Conservation (phyloP, 2,329 filamentous ascomycete species). For the Fusarium verrucosum region DNA sequence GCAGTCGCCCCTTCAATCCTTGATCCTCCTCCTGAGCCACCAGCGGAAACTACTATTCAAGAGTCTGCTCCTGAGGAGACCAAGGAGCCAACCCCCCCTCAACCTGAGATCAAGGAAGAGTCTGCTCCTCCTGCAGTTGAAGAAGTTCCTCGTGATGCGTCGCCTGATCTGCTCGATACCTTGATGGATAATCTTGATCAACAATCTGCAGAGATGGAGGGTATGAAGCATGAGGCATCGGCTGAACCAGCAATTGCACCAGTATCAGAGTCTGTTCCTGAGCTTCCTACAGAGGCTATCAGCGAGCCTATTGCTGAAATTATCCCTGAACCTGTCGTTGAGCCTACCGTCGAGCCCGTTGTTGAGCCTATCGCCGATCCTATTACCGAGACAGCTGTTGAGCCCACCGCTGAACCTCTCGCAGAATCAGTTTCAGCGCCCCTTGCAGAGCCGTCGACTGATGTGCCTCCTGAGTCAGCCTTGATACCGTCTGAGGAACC, state of each 20-base stretch:
- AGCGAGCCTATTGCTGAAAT: not conserved
- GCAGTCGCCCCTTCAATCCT: constrained; percentile 38
- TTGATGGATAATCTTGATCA: constrained; percentile 57
- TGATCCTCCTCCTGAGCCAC: constrained; percentile 22
- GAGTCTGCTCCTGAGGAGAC: constrained; percentile 27
- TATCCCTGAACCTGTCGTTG: not conserved
- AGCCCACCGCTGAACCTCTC: not conserved
- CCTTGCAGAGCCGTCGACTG: not conserved
- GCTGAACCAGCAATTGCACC: not conserved
- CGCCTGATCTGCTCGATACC: constrained; percentile 56
- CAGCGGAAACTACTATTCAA: constrained; percentile 30
- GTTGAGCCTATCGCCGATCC: not conserved
- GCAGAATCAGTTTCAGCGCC: not conserved
- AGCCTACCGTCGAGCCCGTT: not conserved
- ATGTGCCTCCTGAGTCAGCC: constrained; percentile 11
- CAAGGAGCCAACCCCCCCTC: constrained; percentile 34
- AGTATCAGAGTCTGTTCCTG: constrained; percentile 1
- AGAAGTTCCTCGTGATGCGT: not conserved
- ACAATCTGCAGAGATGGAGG: constrained; percentile 42
- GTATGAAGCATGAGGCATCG: not conserved
- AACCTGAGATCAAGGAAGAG: constrained; percentile 30
- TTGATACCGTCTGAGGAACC: constrained; percentile 19
- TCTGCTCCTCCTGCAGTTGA: constrained; percentile 49
- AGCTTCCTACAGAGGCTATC: not conserved
- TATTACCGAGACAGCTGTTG: not conserved